Evolutionary conservation across 1,284 basidiomycete genomes (phyloP).

Genomic region (Prillingera fragicola): DNA sequence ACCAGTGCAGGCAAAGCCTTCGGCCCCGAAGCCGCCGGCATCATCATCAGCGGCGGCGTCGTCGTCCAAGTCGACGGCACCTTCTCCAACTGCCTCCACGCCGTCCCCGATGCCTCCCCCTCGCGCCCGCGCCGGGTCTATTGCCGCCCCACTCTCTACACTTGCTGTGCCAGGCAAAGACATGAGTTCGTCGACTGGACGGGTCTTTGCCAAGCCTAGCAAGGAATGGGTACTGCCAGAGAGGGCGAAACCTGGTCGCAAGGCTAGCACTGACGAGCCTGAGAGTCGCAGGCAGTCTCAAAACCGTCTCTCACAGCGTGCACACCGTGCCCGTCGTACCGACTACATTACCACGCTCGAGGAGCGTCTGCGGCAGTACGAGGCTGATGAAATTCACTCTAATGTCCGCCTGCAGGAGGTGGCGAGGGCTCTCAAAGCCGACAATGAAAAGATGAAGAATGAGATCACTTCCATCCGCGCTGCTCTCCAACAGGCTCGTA

Average conservation of each 20-base stretch:
- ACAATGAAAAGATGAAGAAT: slow-evolving; percentile 56
- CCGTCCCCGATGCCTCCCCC: neutral
- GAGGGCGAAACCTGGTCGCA: slow-evolving; percentile 80
- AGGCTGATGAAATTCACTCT: slow-evolving; percentile 82
- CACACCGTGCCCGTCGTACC: slow-evolving; percentile 84
- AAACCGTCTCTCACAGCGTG: slow-evolving; percentile 76
- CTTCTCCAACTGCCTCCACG: neutral
- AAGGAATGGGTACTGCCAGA: slow-evolving; percentile 88
- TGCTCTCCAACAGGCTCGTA: slow-evolving; percentile 60
- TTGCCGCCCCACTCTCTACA: neutral
- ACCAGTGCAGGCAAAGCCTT: too few relatives aligned
- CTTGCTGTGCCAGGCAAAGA: slow-evolving; percentile 30
- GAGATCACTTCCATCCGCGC: slow-evolving; percentile 56
- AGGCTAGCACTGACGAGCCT: slow-evolving; percentile 69
- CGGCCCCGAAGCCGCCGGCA: slow-evolving; percentile 1
- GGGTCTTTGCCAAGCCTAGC: slow-evolving; percentile 55
- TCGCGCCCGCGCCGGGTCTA: neutral
- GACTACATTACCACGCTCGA: slow-evolving; percentile 85
- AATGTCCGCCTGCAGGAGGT: slow-evolving; percentile 79
- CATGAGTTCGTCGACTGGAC: slow-evolving; percentile 44
- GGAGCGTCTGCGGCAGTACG: slow-evolving; percentile 75
- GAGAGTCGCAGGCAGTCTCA: slow-evolving; percentile 41
- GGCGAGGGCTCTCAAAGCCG: slow-evolving; percentile 79
- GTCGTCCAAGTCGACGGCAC: slow-evolving; percentile 1
- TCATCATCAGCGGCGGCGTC: neutral